Evolutionary conservation across 148 eudicot species (phyloP), one percentile per base, ranked within the genome.

Genomic region (Camellia granthamiana): DNA sequence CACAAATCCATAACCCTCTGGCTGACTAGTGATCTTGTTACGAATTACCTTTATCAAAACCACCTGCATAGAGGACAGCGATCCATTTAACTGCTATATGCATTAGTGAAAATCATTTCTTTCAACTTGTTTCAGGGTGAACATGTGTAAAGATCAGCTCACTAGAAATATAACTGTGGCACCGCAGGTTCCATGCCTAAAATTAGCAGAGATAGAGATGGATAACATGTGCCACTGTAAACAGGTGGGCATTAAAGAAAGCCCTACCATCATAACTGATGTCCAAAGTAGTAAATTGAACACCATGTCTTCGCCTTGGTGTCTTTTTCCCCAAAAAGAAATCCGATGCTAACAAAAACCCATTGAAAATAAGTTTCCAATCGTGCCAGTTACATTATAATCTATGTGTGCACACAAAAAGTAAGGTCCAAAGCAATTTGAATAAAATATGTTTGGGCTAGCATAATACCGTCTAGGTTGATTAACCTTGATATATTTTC

Each of bases 1-100:
- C 77, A 96, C 90, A 87, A 96, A 96, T 16, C 99, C 99, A 88
- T 96, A 96, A 75, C 99, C 98, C 85, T 96, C 99, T 5, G 99
- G 98, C 81, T 90, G 95, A 16, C 93, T 90, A n/a, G 98, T 96
- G 75, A 90, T 78, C 85, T 93, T 95, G 88, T 92, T 95, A 4
- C 97, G 91, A 76, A 95, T 95, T 21, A 95, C 90, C 82, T 95
- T 95, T 71, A 90, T 91, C 4, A 98, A 93, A 46, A 93, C 71
- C 78, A 96, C 97, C 99, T 95, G 85, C 67, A 88, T 14, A 59
- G 14, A 59, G 38, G 21, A 80, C 7, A 46, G 3, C 16, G 63
- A 5, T 12, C 68, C 78, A 64, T 41, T 74, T 75, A 55, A 43
- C 23, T 58, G n/a, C 42, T 72, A 55, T 14, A 73, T 30, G 18